A percentile compares a stretch with the other conserved stretches of the same genome.
Evolutionary conservation across 2,329 filamentous ascomycete genomes (phyloP).

Genomic region (Pseudogymnoascus sp.): DNA sequence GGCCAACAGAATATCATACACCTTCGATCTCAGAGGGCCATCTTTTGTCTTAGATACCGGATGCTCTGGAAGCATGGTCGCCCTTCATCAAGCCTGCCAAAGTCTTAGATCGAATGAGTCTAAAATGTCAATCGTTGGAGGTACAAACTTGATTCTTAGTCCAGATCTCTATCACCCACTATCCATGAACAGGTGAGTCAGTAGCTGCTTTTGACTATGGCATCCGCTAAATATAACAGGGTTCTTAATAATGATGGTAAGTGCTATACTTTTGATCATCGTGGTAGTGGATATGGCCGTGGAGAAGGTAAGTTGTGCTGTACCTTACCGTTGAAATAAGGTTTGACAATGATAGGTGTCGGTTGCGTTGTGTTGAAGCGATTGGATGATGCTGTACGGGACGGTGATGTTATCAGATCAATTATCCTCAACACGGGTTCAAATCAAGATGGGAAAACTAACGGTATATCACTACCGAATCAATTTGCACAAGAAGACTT

Average conservation of each 20-base stretch:
- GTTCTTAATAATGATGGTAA: conserved; percentile 26
- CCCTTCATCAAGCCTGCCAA: conserved; percentile 42
- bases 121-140: conserved; percentile 15
- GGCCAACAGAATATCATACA: conserved; percentile 20
- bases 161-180: conserved; percentile 21
- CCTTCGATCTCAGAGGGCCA: conserved; percentile 17
- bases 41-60: conserved; percentile 16
- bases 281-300: conserved; percentile 37
- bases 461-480: conserved; percentile 37
- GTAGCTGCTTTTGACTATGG: not conserved
- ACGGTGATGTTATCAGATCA: conserved; percentile 35
- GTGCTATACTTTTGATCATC: conserved; percentile 31
- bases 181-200: conserved; percentile 22
- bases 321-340: not conserved
- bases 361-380: conserved; percentile 35
- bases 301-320: conserved; percentile 31
- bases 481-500: conserved; percentile 27
- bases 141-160: conserved; percentile 17
- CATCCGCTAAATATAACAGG: conserved; percentile 4
- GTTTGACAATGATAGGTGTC: conserved; percentile 18
- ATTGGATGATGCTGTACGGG: conserved; percentile 32
- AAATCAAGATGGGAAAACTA: conserved; percentile 38
- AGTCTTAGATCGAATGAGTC: conserved; percentile 26
- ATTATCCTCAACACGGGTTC: conserved; percentile 34
- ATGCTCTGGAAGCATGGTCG: conserved; percentile 37